A percentile compares a stretch with the other conserved stretches of the same genome.
phyloP scores from a whole-genome alignment of 805 yeast genomes.

The Jamesozyma spencerorum region DNA sequence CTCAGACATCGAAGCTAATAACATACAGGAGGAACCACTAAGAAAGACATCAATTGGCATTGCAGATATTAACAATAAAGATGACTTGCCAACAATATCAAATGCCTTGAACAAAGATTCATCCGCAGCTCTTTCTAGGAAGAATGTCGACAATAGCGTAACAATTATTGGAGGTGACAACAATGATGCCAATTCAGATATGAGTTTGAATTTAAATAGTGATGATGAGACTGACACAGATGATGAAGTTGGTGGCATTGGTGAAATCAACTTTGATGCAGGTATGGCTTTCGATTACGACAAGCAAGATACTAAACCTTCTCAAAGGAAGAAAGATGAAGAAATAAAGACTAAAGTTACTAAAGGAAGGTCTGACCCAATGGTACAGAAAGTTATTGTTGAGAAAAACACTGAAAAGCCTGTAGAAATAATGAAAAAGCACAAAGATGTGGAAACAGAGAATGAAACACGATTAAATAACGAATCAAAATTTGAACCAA shows the following conservation, averaged over 20 bases:
- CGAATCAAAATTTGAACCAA: neutral
- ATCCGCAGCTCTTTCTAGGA: neutral
- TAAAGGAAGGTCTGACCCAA: neutral
- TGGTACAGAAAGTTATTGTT: neutral
- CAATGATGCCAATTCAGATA: neutral
- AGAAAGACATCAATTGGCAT: conserved; percentile 3
- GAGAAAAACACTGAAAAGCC: neutral
- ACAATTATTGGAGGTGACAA: neutral
- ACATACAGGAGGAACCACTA: neutral
- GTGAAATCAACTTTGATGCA: conserved; percentile 22
- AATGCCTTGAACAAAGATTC: too few relatives aligned
- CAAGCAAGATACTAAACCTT: conserved; percentile 20
- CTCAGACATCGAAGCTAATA: conserved; percentile 4
- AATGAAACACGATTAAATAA: neutral
- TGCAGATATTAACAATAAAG: conserved; percentile 3
- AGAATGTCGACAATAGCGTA: neutral
- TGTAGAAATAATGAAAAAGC: too few relatives aligned
- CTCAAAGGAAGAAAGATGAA: conserved; percentile 5
- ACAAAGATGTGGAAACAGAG: neutral
- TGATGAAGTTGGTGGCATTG: conserved; percentile 21
- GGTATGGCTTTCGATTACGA: conserved; percentile 30
- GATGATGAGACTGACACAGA: conserved; percentile 31
- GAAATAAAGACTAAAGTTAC: too few relatives aligned
- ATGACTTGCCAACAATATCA: neutral
- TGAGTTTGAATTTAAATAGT: conserved; percentile 1